Base-by-base conservation (phyloP, 768 basidiomycete genomes). In the Austroboletus festivus region DNA sequence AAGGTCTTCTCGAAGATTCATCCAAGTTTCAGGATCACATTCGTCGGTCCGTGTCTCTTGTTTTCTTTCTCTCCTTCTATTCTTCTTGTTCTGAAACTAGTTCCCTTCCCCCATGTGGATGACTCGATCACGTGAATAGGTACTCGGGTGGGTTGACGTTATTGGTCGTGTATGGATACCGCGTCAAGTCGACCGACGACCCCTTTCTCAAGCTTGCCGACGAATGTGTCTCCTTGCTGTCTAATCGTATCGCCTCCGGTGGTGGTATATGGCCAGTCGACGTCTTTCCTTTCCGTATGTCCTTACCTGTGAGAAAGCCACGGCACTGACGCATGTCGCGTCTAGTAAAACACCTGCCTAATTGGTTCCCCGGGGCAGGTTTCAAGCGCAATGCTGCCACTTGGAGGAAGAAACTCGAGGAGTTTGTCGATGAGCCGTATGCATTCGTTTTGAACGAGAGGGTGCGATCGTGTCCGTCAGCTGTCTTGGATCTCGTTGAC, bases 361-460 rank as follows among this genome's bases (percentile, higher is more conserved):
- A 61, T 38, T 88, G 84, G 82, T 68, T 79, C 40, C 88, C 88
- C 19, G 85, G 85, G 11, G 75, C 80, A 5, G 76, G 75, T 2
- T 91, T 89, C 69, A 78, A 80, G 61, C 65, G 68, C 18, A 83
- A 82, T 49, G 84, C 85, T 1, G 65, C 48, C 8, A 59, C 51
- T 9, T 88, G 86, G 86, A 85, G 79, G 62, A 73, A 71, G 24
- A 77, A 75, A 67, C 77, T 86, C 65, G 75, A 80, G 41, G 79
- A 81, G 52, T 84, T 82, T 42, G 80, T 82, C 18, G 79, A 88
- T 24, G 68, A 69, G 48, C 85, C 86, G 7, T 88, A 77, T 47
- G 75, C 78, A 34, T 79, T 70, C 41, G 75, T 82, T 46, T 78
- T 80, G 65, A 69, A 71, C 13, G 77, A 73, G 45, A 74, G 85